Percentiles rank a stretch among this genome's conserved stretches.
These are phyloP conservation scores for Xerocomellus chrysenteron DNA, from an alignment of 768 basidiomycete species.

Conservation along the genomic window DNA sequence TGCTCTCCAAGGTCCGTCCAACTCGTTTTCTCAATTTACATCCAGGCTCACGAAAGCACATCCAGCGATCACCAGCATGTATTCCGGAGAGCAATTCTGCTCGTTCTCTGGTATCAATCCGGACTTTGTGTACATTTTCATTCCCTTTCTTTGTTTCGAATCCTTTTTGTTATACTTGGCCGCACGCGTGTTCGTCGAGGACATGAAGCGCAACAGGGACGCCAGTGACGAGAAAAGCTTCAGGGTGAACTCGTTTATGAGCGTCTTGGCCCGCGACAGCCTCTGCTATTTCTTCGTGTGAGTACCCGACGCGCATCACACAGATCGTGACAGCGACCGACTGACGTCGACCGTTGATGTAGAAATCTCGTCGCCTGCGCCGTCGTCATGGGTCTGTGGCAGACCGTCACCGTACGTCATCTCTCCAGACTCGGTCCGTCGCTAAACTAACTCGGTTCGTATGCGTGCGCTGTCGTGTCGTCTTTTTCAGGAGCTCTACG, in stretches of 20 bases:
- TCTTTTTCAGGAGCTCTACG: slow-evolving; percentile 20
- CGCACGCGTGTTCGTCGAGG: slow-evolving; percentile 14
- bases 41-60: background rate
- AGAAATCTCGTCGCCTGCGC: slow-evolving; percentile 28
- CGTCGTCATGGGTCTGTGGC: slow-evolving; percentile 30
- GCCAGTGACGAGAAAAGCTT: background rate
- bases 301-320: background rate
- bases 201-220: slow-evolving; percentile 2
- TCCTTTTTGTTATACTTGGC: slow-evolving; percentile 25
- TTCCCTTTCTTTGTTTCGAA: slow-evolving; percentile 33
- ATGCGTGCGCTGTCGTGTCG: background rate
- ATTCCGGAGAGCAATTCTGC: slow-evolving; percentile 16
- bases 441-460: no score
- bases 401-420: slow-evolving; percentile 21
- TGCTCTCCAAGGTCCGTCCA: slow-evolving; percentile 17
- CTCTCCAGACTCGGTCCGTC: background rate
- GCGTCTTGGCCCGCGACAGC: slow-evolving; percentile 28
- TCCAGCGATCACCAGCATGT: slow-evolving; percentile 8
- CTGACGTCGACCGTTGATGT: background rate
- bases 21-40: background rate
- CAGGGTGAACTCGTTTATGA: slow-evolving; percentile 21
- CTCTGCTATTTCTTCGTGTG: slow-evolving; percentile 34
- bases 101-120: slow-evolving; percentile 22
- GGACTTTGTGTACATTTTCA: slow-evolving; percentile 28
- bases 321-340: background rate